Conservation (phyloP, 2,329 filamentous ascomycete species). For the Colletotrichum sp. region DNA sequence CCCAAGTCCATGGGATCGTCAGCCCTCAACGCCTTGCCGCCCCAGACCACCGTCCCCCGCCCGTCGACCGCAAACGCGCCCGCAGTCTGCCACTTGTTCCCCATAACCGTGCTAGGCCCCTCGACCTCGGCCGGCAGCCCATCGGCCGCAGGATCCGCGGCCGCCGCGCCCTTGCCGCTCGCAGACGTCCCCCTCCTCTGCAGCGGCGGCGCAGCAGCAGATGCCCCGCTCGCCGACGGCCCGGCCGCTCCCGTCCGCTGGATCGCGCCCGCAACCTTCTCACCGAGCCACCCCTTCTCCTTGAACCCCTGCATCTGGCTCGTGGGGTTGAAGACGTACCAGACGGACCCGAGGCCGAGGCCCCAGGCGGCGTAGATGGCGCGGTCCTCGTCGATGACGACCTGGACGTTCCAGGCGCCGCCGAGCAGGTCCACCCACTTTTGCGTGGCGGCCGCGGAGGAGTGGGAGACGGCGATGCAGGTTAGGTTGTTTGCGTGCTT, state of each 20-base stretch:
- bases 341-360: conserved; percentile 53
- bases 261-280: conserved; percentile 53
- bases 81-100: conserved; percentile 62
- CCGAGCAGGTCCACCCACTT: conserved; percentile 64
- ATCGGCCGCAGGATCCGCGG: background rate
- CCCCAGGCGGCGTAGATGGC: conserved; percentile 65
- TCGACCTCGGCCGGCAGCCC: conserved; percentile 31
- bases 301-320: conserved; percentile 58
- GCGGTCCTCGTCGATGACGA: conserved; percentile 62
- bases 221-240: background rate
- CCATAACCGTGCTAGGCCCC: conserved; percentile 49
- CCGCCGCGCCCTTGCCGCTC: background rate
- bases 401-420: conserved; percentile 60
- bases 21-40: conserved; percentile 49
- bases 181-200: conserved; percentile 13
- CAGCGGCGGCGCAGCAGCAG: background rate
- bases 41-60: conserved; percentile 54
- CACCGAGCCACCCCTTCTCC: conserved; percentile 60
- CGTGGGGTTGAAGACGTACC: conserved; percentile 59
- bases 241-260: conserved; percentile 26
- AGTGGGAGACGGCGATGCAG: conserved; percentile 65
- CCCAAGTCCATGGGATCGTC: conserved; percentile 63
- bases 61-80: conserved; percentile 57
- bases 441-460: conserved; percentile 58
- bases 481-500: conserved; percentile 52